These are phyloP conservation scores for Chaetomium olivaceum DNA, from an alignment of 2,329 filamentous ascomycete species.

Conservation along the genomic window DNA sequence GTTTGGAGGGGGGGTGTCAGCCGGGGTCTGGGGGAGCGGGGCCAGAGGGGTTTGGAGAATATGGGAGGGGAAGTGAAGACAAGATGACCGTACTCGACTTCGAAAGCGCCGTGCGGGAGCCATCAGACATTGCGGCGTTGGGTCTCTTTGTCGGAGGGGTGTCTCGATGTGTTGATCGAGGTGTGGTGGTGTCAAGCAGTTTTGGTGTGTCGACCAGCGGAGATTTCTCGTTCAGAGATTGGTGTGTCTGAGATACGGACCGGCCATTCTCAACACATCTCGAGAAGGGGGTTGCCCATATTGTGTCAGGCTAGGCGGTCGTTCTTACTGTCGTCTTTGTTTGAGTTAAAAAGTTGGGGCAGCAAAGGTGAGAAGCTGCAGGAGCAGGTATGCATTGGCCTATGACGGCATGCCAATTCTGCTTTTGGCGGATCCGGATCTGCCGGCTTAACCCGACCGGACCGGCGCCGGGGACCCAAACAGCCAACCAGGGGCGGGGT, in stretches of 20 bases:
- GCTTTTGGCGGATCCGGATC: conserved; percentile 15
- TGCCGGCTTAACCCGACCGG: conserved; percentile 26
- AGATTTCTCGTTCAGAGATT: neutral
- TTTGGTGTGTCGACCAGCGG: neutral
- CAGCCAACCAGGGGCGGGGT: conserved; percentile 10
- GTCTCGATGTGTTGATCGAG: neutral
- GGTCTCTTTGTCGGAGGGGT: conserved; percentile 9
- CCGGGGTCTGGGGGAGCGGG: neutral
- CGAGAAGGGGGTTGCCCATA: conserved; percentile 13
- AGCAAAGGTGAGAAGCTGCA: neutral
- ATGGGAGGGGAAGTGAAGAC: too few species aligned
- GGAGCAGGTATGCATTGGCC: conserved; percentile 5
- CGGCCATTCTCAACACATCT: conserved; percentile 19
- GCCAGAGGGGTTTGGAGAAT: neutral
- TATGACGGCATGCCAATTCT: conserved; percentile 29
- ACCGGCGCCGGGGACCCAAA: conserved; percentile 4
- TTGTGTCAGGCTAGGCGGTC: neutral
- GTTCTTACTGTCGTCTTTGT: conserved; percentile 10
- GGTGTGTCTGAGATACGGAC: conserved; percentile 11
- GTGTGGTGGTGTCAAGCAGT: neutral
- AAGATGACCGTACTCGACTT: conserved; percentile 38
- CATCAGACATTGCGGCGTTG: conserved; percentile 39
- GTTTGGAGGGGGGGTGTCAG: neutral
- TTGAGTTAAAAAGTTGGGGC: neutral
- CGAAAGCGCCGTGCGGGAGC: conserved; percentile 37